A percentile compares a stretch with the other conserved stretches of the same genome.
Conservation (phyloP, 495 filamentous ascomycete species). For the Patellaria atrata region DNA sequence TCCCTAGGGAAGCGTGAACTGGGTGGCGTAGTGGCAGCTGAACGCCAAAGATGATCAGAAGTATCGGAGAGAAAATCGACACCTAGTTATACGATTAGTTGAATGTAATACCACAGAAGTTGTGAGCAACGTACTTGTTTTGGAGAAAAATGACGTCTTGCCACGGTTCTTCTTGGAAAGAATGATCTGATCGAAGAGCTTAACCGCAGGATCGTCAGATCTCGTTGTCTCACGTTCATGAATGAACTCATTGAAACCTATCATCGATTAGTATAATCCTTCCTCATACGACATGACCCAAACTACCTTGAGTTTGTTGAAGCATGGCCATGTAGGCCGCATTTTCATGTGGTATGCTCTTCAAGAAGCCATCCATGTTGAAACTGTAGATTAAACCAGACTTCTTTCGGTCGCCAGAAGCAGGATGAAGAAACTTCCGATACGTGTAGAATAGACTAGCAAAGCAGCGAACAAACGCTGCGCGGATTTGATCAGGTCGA, state of each 20-base stretch:
- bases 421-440: conserved; percentile 62
- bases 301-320: conserved; percentile 79
- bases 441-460: conserved; percentile 94
- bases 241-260: conserved; percentile 93
- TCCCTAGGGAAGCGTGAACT: conserved; percentile 61
- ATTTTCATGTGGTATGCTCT: conserved; percentile 79
- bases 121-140: conserved; percentile 17
- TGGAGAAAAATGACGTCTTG: conserved; percentile 30
- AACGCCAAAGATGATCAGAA: conserved; percentile 84
- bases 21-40: conserved; percentile 65
- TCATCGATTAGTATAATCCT: not conserved
- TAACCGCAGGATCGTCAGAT: conserved; percentile 52
- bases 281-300: not conserved
- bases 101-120: conserved; percentile 1
- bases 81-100: conserved; percentile 33
- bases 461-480: conserved; percentile 87
- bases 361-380: conserved; percentile 86
- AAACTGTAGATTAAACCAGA: conserved; percentile 79
- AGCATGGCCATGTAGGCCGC: conserved; percentile 77
- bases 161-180: conserved; percentile 87
- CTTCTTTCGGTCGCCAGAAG: conserved; percentile 71
- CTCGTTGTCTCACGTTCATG: conserved; percentile 67
- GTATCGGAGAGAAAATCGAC: conserved; percentile 72
- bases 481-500: conserved; percentile 75
- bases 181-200: conserved; percentile 91